Base-by-base conservation (phyloP, 805 yeast species). In the Candida insectorum region DNA sequence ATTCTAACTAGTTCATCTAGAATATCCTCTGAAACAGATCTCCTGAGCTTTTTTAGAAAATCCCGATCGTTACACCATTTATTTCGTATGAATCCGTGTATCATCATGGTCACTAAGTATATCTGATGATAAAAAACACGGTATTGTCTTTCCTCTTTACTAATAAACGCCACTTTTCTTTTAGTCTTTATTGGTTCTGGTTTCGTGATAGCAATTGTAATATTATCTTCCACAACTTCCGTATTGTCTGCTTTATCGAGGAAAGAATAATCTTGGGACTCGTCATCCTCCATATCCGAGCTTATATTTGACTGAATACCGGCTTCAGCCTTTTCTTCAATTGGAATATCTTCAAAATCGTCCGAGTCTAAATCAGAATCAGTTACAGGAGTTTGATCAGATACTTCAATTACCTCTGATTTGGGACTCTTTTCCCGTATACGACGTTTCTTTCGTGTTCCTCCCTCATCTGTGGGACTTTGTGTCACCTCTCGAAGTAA, bases 1-100 rank as follows among this genome's bases (percentile, higher is more conserved):
- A 43, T 37, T 11, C 36, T 22, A n/a, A 21, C 34, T 13, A 43
- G 33, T 11, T 36, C 41, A 8, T 28, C 28, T 2, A 29, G 25
- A 4, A 43, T 28, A 22, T 38, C 41, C 15, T 38, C 56, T 0
- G 93, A 78, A 0, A 85, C 64, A 2, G 69, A 45, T 11, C 57
- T 57, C 16, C 65, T 54, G 10, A 87, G 55, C 7, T 47, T 43
- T 12, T 45, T 33, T 12, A 69, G 64, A 0, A 85, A 49, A 3
- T 43, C 39, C 1, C 51, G 47, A 40, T 77, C 74, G 37, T 74
- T 75, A 40, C 87, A 72, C 96, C 96, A 89, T 5, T 59, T 44
- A 51, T 89, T 91, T 16, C 95, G 69, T 3, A 76, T 48, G 0
- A 66, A 65, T 0, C 88, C 93, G 52, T 85, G 94, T 2, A 71